Evolutionary conservation across 1,284 basidiomycete genomes (phyloP), one percentile per base, ranked within the genome.

Genomic region (Coniferiporia weirii): DNA sequence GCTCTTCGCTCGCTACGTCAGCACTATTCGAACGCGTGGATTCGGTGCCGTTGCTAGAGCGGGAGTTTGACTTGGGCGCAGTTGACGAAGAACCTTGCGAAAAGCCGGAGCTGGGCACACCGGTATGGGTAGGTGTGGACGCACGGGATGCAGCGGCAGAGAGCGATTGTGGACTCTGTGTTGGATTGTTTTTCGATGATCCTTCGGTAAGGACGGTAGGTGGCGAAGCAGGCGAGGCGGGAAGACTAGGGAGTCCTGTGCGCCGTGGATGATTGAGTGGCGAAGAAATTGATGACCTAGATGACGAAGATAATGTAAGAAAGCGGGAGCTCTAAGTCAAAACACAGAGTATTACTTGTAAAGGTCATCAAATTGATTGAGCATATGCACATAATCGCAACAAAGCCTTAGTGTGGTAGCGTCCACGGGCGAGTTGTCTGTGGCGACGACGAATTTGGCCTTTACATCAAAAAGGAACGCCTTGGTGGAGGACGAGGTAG

Each of bases 401-500:
- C 93, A 95, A 19, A 95, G 78, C 63, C 89, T 91, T 66, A 94
- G 90, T 1, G 91, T 94, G 1, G 87, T 85, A 56, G 88, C 82
- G 70, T 98, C 95, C 32, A 97, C 91, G 0, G 96, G 93, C 0
- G 92, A 93, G 17, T 89, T 87, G 69, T 99, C 96, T 5, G 95
- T 94, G 1, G 94, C 94, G 19, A 98, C 81, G 66, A 95, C 96
- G 36, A 98, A 79, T 55, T 93, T 81, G 17, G 93, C 93, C 4
- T 81, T 81, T 3, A 86, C 85, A 70, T 99, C 96, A 67, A 98
- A 98, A 10, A 98, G 73, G 71, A 95, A 98, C 0, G 92, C 91
- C 71, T 97, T 98, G 44, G 92, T 88, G 48, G 95, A 89, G 66
- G 91, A 89, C 1, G 91, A 95, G 62, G 93, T 92, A 87, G 88